phyloP scores from a whole-genome alignment of 2,329 filamentous ascomycete genomes.

The Endoconidiophora laricicola region DNA sequence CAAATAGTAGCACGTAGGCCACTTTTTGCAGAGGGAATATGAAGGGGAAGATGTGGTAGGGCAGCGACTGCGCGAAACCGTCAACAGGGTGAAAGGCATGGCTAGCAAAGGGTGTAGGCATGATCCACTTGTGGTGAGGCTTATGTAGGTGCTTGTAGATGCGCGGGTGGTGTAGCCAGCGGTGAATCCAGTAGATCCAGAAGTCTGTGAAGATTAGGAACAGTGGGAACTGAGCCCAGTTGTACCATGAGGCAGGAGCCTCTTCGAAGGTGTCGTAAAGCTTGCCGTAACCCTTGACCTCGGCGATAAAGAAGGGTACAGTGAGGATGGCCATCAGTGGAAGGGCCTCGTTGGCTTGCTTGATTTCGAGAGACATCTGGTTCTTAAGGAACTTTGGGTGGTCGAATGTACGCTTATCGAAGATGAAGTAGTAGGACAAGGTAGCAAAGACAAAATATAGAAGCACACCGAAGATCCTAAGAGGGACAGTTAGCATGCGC shows the following conservation, averaged over 20 bases:
- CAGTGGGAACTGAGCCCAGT: conserved; percentile 73
- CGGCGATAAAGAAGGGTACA: conserved; percentile 61
- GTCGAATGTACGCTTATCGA: conserved; percentile 75
- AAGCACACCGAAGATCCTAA: conserved; percentile 67
- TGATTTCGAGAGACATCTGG: conserved; percentile 74
- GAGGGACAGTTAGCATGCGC: conserved; percentile 3
- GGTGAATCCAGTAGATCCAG: conserved; percentile 84
- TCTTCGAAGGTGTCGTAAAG: conserved; percentile 70
- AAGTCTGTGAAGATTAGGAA: conserved; percentile 83
- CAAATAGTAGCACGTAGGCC: conserved; percentile 70
- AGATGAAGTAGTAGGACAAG: conserved; percentile 74
- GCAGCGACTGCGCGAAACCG: conserved; percentile 72
- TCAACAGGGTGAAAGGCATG: conserved; percentile 93
- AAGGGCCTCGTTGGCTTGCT: conserved; percentile 59
- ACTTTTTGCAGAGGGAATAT: conserved; percentile 85
- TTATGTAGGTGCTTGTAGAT: conserved; percentile 83
- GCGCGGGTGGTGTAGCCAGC: conserved; percentile 61
- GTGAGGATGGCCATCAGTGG: conserved; percentile 73
- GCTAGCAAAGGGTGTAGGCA: conserved; percentile 84
- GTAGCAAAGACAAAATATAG: conserved; percentile 75
- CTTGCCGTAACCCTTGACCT: conserved; percentile 71
- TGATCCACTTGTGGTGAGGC: conserved; percentile 98
- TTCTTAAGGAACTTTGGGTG: conserved; percentile 94
- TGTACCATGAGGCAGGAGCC: conserved; percentile 63
- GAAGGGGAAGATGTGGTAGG: conserved; percentile 88